Evolutionary conservation across 768 basidiomycete genomes (phyloP), one percentile per base, ranked within the genome.

Genomic region (Termitomyces sp.): DNA sequence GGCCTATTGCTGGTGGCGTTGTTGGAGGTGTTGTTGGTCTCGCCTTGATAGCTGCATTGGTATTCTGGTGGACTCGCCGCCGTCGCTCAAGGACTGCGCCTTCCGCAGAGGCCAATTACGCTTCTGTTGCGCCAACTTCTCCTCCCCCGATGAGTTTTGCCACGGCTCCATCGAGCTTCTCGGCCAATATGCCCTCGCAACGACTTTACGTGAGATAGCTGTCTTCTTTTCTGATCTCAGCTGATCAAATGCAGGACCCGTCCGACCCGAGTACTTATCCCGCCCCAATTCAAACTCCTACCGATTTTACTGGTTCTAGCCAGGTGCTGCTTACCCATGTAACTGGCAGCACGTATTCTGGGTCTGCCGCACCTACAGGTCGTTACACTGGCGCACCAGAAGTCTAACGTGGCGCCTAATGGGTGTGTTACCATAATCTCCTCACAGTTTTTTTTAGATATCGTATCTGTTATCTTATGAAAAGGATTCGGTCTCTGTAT

Each of bases 1-100:
- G 80, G 2, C 73, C 81, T n/a, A 86, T 87, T 37, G 83, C 81
- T 0, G 86, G 86, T 40, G 86, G 87, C n/a, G 80, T 82, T 7
- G 74, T 85, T 6, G 83, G 83, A 4, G 83, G 79, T 14, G 57
- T 87, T 0, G 73, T 81, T 27, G 74, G 67, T n/a, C 56, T 82
- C 19, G 78, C 74, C 8, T 59, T 79, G 44, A 68, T 85, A 12
- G 75, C 63, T 5, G 78, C 67, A 1, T 35, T 68, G 9, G 53
- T 64, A 5, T 67, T 68, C 47, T 70, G 64, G 69, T 62, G 68
- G 47, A 63, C 66, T 29, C 69, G 69, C 23, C 67, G 67, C 27
- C 60, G 66, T 25, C 67, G 66, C 34, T 53, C 40, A 23, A 59
- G 61, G 50, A 60, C 56, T 21, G 64, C 66, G 17, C 65, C 69